Percentiles rank a stretch among this genome's conserved stretches.
Evolutionary conservation across 352 stramenopile species (phyloP).

Genomic region (Pythium dissimile): DNA sequence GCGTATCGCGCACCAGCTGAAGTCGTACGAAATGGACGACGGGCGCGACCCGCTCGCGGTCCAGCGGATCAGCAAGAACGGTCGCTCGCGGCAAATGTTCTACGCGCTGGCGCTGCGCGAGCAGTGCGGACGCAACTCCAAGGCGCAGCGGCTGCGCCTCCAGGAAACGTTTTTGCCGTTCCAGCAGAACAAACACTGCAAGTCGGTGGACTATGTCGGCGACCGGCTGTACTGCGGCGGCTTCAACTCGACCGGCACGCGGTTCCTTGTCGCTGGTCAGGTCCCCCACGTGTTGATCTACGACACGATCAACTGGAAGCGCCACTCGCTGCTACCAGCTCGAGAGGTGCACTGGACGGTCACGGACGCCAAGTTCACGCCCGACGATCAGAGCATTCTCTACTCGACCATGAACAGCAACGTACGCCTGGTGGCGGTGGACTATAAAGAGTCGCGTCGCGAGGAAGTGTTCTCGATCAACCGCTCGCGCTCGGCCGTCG

Average conservation of each 20-base stretch:
- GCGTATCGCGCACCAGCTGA: slow-evolving; percentile 68
- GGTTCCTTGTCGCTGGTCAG: slow-evolving; percentile 72
- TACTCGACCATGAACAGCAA: slow-evolving; percentile 85
- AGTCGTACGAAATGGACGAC: slow-evolving; percentile 40
- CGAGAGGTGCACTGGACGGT: slow-evolving; percentile 79
- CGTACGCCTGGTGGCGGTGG: slow-evolving; percentile 71
- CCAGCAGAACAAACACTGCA: slow-evolving; percentile 73
- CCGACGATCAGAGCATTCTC: slow-evolving; percentile 61
- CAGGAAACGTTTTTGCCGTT: slow-evolving; percentile 84
- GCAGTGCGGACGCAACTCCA: slow-evolving; percentile 56
- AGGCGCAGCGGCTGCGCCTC: slow-evolving; percentile 59
- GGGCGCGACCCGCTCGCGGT: slow-evolving; percentile 12
- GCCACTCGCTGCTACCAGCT: slow-evolving; percentile 42
- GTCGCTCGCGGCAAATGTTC: slow-evolving; percentile 37
- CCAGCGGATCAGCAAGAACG: slow-evolving; percentile 29
- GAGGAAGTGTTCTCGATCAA: slow-evolving; percentile 50
- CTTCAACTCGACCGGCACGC: slow-evolving; percentile 66
- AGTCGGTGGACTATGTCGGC: slow-evolving; percentile 60
- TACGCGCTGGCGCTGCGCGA: slow-evolving; percentile 65
- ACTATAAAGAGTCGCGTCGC: slow-evolving; percentile 48
- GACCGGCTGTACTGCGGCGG: slow-evolving; percentile 78
- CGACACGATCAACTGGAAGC: slow-evolving; percentile 69
- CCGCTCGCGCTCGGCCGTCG: neutral
- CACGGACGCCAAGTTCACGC: slow-evolving; percentile 81
- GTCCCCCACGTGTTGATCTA: slow-evolving; percentile 67